These are phyloP conservation scores for Saccharomycopsis guyanensis DNA, from an alignment of 805 yeast species.

Conservation along the genomic window DNA sequence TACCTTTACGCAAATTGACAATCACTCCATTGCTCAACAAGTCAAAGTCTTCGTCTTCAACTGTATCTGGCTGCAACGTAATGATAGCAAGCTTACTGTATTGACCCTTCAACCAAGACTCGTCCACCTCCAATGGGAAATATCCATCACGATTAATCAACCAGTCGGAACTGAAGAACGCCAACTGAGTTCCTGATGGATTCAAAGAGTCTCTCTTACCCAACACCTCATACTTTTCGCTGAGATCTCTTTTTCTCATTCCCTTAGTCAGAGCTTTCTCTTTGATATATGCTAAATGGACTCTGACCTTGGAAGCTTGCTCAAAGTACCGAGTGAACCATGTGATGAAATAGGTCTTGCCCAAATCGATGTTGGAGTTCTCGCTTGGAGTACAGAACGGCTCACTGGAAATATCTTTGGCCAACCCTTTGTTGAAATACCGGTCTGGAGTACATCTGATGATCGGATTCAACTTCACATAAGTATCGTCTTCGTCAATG, in stretches of 20 bases:
- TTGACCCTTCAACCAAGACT: conserved; percentile 55
- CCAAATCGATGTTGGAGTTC: conserved; percentile 47
- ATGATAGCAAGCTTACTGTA: conserved; percentile 50
- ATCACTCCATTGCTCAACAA: conserved; percentile 44
- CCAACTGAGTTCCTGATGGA: conserved; percentile 29
- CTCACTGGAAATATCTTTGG: conserved; percentile 46
- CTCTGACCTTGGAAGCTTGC: conserved; percentile 50
- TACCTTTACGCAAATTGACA: conserved; percentile 35
- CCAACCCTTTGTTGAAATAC: conserved; percentile 57
- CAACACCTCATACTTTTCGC: conserved; percentile 19
- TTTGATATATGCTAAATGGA: conserved; percentile 60
- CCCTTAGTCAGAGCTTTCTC: conserved; percentile 53
- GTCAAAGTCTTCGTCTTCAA: conserved; percentile 60
- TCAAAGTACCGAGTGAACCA: conserved; percentile 72
- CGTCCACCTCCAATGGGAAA: conserved; percentile 51
- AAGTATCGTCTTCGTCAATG: conserved; percentile 65
- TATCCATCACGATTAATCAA: conserved; percentile 50
- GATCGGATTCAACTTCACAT: conserved; percentile 65
- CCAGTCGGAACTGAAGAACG: conserved; percentile 74
- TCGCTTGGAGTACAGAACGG: conserved; percentile 87
- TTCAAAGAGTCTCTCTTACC: conserved; percentile 14
- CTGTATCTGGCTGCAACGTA: conserved; percentile 65
- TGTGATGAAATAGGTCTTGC: conserved; percentile 61
- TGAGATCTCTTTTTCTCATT: conserved; percentile 33
- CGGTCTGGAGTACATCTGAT: conserved; percentile 80